Percentiles rank a stretch among this genome's conserved stretches.
Conservation (phyloP, 176 grass and related monocot species). For the Poa pratensis region DNA sequence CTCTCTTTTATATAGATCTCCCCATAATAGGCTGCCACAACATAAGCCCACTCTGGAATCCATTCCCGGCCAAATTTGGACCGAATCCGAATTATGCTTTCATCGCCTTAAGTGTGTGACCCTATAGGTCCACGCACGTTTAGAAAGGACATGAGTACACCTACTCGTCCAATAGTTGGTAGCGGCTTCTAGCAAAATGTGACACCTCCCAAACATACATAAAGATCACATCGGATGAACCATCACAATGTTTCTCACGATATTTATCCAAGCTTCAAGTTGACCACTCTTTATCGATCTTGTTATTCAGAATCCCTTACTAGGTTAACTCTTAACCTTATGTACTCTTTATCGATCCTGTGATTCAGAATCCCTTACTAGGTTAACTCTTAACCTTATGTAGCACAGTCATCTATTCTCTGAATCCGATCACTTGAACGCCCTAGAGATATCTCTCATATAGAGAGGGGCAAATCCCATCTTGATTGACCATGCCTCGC, state of each 20-base stretch:
- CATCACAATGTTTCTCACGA: too few species aligned
- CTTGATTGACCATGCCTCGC: background rate
- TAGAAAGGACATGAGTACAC: background rate
- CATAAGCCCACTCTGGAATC: background rate
- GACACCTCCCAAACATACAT: background rate
- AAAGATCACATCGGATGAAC: too few species aligned
- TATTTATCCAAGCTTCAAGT: too few species aligned
- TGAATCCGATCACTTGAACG: too few species aligned
- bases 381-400: too few species aligned
- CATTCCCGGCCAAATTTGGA: background rate
- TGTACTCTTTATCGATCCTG: too few species aligned
- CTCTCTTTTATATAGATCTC: background rate
- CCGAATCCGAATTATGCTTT: background rate
- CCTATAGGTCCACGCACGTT: background rate
- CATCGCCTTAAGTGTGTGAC: background rate
- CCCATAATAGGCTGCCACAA: background rate
- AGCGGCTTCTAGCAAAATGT: background rate
- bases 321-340: too few species aligned
- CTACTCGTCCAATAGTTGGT: background rate
- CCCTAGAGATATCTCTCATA: too few species aligned
- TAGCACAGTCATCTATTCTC: too few species aligned
- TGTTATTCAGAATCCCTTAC: too few species aligned
- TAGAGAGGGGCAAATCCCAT: background rate
- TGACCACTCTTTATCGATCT: too few species aligned
- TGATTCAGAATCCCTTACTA: too few species aligned